Evolutionary conservation across 2,329 filamentous ascomycete genomes (phyloP).

Genomic region (Apiospora malaysiana): DNA sequence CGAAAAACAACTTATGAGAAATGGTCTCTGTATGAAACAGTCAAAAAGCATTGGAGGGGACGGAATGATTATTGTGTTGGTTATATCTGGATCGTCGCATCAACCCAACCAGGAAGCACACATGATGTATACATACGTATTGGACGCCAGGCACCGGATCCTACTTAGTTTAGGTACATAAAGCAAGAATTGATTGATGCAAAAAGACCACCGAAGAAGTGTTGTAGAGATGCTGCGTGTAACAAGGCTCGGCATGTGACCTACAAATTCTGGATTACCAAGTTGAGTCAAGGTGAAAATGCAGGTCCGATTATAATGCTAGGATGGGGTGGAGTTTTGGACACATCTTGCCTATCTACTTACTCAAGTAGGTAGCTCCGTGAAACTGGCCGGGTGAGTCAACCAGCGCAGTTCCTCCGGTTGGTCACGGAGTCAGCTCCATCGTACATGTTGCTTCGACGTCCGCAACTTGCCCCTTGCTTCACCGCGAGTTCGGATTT

Average conservation of each 20-base stretch:
- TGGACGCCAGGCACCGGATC: background rate
- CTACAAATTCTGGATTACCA: background rate
- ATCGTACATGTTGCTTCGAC: background rate
- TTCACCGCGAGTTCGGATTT: background rate
- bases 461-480: too few species aligned
- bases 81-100: background rate
- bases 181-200: background rate
- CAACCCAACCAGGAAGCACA: background rate
- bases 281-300: background rate
- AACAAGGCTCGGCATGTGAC: background rate
- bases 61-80: background rate
- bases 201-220: background rate
- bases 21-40: slow-evolving; percentile 2
- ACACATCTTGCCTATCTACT: background rate
- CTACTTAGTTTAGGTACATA: background rate
- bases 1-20: background rate
- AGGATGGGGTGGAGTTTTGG: background rate
- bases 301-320: background rate
- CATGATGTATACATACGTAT: background rate
- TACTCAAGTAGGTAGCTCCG: background rate
- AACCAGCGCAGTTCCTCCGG: background rate
- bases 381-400: background rate
- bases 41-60: background rate
- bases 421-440: background rate
- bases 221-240: background rate